Evolutionary conservation across 805 yeast genomes (phyloP), one percentile per base, ranked within the genome.

Genomic region (Saturnispora serradocipensis): DNA sequence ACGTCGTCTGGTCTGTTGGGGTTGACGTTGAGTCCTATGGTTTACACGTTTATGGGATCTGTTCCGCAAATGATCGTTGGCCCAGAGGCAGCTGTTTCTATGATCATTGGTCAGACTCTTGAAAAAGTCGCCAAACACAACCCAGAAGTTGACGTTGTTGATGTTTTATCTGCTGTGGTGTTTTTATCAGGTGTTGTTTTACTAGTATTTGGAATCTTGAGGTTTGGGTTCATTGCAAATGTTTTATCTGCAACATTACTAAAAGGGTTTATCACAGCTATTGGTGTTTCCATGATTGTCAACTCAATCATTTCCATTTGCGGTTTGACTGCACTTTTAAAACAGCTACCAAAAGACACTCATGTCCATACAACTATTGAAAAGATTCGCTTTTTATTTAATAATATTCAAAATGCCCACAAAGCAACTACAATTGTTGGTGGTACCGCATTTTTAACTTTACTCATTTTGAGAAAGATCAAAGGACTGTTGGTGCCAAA

Each of bases 41-140:
- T 86, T 7, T 89, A 89, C 63, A 75, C 88, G 6, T 54, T 88
- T 3, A 72, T 88, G 53, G 97, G 97, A 0, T 78, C 93, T 0
- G 95, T 88, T 1, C 96, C 96, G 0, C 84, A 83, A 53, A 80
- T 89, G 84, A 81, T 88, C 39, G 95, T 89, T 18, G 96, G 96
- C 0, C 96, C 97, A 1, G 95, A 89, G 65, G 90, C 91, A 18
- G 90, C 96, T 0, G 81, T 88, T 8, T 86, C 95, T 0, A 71
- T 90, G 59, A 81, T 89, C 13, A 81, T 86, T 25, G 96, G 96
- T 1, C 91, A 85, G 59, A 80, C 84, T 0, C 78, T 87, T 9
- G 85, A 83, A 53, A 78, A 74, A n/a, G 64, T 74, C 45, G 58
- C 74, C 24, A 73, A 69, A 22, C 80, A 70, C 57, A 68, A 70